phyloP scores from a whole-genome alignment of 2,329 filamentous ascomycete genomes.

The Trichophyton equinum region DNA sequence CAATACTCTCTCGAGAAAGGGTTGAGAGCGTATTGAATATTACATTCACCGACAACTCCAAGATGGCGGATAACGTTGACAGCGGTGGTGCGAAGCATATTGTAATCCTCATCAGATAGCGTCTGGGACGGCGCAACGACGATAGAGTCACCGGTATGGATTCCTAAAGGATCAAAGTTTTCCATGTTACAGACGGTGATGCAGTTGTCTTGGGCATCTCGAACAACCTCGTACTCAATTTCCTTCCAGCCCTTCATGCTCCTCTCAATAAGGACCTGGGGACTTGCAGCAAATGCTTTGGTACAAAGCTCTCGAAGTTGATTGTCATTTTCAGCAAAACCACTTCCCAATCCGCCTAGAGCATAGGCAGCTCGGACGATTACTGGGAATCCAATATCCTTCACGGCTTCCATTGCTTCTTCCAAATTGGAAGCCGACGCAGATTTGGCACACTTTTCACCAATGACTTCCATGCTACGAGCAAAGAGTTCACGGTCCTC shows the following conservation, averaged over 20 bases:
- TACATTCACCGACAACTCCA: slow-evolving; percentile 95
- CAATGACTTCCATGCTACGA: slow-evolving; percentile 95
- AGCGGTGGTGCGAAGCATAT: slow-evolving; percentile 94
- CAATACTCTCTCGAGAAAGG: slow-evolving; percentile 93
- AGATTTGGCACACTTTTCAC: slow-evolving; percentile 95
- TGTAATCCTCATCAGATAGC: slow-evolving; percentile 93
- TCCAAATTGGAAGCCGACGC: slow-evolving; percentile 80
- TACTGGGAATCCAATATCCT: slow-evolving; percentile 88
- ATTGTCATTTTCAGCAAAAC: slow-evolving; percentile 78
- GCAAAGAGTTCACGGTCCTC: slow-evolving; percentile 97
- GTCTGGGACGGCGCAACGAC: slow-evolving; percentile 97
- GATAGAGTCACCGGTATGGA: slow-evolving; percentile 96
- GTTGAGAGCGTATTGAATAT: slow-evolving; percentile 96
- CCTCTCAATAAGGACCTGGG: slow-evolving; percentile 89
- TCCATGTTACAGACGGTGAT: slow-evolving; percentile 99
- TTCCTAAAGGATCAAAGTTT: slow-evolving; percentile 96
- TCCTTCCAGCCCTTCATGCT: slow-evolving; percentile 99
- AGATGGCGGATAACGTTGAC: slow-evolving; percentile 96
- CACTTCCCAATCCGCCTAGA: slow-evolving; percentile 84
- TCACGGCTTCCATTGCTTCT: slow-evolving; percentile 77
- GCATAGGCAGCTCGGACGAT: slow-evolving; percentile 96
- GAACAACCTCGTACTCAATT: slow-evolving; percentile 96
- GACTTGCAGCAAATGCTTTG: slow-evolving; percentile 88
- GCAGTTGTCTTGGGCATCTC: slow-evolving; percentile 91
- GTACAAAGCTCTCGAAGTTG: slow-evolving; percentile 80